Evolutionary conservation across 2,329 filamentous ascomycete species (phyloP).

Genomic region (Verticillium zaregamsianum): DNA sequence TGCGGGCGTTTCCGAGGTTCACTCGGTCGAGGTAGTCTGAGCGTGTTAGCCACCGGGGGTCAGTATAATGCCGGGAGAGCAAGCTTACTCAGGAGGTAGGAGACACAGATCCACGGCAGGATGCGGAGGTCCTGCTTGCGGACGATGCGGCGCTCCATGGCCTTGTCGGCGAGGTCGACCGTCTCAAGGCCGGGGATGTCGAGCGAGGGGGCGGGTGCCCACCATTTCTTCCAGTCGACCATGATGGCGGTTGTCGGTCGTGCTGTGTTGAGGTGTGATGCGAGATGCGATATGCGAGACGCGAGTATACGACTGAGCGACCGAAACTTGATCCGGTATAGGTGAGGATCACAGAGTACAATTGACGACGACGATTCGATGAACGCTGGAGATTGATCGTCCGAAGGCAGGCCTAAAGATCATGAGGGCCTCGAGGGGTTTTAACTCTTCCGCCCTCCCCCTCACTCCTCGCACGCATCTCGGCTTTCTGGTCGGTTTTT

Average conservation of each 20-base stretch:
- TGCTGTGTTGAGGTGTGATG: background rate
- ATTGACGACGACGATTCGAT: background rate
- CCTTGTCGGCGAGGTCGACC: conserved; percentile 27
- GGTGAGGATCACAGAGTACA: background rate
- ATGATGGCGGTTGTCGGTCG: conserved; percentile 1
- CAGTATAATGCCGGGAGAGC: background rate
- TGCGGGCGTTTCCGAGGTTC: conserved; percentile 28
- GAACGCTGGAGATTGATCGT: background rate
- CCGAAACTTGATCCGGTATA: background rate
- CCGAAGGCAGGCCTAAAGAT: background rate
- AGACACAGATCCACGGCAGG: conserved; percentile 26
- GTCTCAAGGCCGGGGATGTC: conserved; percentile 28
- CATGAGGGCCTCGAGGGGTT: background rate
- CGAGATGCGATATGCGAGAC: background rate
- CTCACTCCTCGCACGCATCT: background rate
- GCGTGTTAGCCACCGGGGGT: background rate
- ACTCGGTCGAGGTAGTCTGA: conserved; percentile 24
- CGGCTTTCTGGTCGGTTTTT: background rate
- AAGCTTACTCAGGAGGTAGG: conserved; percentile 23
- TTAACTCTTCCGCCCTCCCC: background rate
- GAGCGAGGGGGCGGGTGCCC: conserved; percentile 19
- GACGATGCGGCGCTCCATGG: conserved; percentile 27
- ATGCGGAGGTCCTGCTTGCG: conserved; percentile 27
- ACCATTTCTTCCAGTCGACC: conserved; percentile 13
- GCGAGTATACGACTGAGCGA: background rate